Evolutionary conservation across 75 land plant species (phyloP).

Genomic region (Ceratopteris richardii): DNA sequence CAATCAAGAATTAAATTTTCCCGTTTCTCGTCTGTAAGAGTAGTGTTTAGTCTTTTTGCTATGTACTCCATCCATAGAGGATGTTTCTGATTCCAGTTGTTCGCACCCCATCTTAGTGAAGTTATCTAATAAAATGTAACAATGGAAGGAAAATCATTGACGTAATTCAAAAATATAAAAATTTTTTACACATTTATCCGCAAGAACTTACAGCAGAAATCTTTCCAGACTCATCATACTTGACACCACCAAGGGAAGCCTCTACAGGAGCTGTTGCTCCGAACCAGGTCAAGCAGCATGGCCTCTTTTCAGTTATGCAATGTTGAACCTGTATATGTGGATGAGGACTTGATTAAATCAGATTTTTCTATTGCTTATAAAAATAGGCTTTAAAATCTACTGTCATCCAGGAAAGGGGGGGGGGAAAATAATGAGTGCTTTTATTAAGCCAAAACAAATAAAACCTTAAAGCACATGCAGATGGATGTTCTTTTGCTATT

Average conservation of each 20-base stretch:
- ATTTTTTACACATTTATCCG: too few species aligned
- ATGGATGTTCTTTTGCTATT: too few species aligned
- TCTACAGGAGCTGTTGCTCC: slow-evolving; percentile 25
- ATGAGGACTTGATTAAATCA: too few species aligned
- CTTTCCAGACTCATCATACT: slow-evolving; percentile 21
- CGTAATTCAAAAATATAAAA: too few species aligned
- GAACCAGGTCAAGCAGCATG: slow-evolving; percentile 40
- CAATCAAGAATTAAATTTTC: slow-evolving; percentile 17
- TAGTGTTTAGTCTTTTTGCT: slow-evolving; percentile 8
- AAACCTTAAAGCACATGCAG: too few species aligned
- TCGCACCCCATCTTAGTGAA: slow-evolving; percentile 32
- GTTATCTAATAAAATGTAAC: slow-evolving; percentile 19
- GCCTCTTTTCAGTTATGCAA: slow-evolving; percentile 15
- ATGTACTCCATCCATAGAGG: slow-evolving; percentile 31
- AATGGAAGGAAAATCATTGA: too few species aligned
- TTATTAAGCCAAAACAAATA: too few species aligned
- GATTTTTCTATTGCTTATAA: too few species aligned
- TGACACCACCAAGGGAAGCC: slow-evolving; percentile 27
- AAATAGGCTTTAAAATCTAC: too few species aligned
- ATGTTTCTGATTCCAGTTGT: slow-evolving; percentile 38
- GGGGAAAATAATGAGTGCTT: too few species aligned
- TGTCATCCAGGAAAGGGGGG: too few species aligned
- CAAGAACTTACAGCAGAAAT: slow-evolving; percentile 21
- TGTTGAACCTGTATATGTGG: slow-evolving; percentile 21
- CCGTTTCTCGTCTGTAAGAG: slow-evolving; percentile 6